Evolutionary conservation across 2,329 filamentous ascomycete species (phyloP).

Genomic region (Trichoderma citrinoviride): DNA sequence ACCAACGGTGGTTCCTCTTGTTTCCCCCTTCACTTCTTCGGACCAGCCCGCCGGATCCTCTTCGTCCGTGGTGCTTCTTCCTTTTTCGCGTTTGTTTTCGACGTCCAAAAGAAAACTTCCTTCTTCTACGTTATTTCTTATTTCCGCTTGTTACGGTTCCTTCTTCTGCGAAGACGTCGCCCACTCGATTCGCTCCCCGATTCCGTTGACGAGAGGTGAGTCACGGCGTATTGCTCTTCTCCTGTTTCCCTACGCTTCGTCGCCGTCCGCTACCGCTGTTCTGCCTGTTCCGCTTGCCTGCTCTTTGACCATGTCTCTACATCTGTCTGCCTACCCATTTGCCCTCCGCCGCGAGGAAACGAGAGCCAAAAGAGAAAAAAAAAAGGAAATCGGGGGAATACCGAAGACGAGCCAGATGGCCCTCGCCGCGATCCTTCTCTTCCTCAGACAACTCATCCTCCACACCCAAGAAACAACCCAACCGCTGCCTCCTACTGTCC

Average conservation of each 20-base stretch:
- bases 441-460: background rate
- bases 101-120: background rate
- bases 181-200: background rate
- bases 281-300: conserved; percentile 1
- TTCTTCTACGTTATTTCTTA: too few species aligned
- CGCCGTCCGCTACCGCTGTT: background rate
- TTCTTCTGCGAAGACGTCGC: background rate
- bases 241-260: conserved; percentile 1
- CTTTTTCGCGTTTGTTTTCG: background rate
- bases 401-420: background rate
- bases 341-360: background rate
- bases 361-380: background rate
- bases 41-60: background rate
- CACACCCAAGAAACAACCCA: background rate
- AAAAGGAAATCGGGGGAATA: background rate
- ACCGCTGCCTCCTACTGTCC: conserved; percentile 5
- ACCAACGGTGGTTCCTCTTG: conserved; percentile 7
- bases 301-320: conserved; percentile 1
- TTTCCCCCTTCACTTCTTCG: background rate
- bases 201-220: conserved; percentile 17
- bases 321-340: background rate
- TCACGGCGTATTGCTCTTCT: conserved; percentile 11
- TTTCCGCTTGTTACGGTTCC: background rate
- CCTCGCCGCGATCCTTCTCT: background rate
- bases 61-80: background rate